Evolutionary conservation across 2,329 filamentous ascomycete species (phyloP).

Genomic region (Alternaria sp.): DNA sequence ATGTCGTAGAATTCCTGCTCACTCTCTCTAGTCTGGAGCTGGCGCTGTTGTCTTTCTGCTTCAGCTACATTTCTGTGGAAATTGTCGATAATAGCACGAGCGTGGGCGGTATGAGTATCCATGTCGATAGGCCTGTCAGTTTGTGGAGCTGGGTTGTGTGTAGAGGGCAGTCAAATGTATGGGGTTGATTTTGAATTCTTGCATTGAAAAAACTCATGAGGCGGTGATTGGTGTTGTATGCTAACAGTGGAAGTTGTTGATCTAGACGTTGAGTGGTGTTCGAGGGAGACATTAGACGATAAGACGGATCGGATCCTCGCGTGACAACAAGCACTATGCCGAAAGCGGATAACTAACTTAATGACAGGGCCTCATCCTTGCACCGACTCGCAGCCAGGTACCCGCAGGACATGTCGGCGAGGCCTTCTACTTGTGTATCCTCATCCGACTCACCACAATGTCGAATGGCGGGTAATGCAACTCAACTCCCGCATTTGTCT

Average conservation of each 20-base stretch:
- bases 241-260: background rate
- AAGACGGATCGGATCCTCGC: background rate
- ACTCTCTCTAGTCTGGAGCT: background rate
- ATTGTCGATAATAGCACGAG: slow-evolving; percentile 11
- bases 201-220: background rate
- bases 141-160: slow-evolving; percentile 6
- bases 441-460: slow-evolving; percentile 24
- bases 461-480: slow-evolving; percentile 45
- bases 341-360: background rate
- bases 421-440: background rate
- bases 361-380: background rate
- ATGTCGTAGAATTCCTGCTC: slow-evolving; percentile 18
- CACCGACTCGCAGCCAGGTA: background rate
- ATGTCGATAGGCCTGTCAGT: background rate
- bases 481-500: slow-evolving; percentile 27
- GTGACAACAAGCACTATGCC: background rate
- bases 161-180: background rate
- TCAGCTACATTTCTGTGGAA: slow-evolving; percentile 14
- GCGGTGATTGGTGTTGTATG: background rate
- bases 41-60: slow-evolving; percentile 9
- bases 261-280: background rate
- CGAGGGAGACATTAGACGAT: background rate
- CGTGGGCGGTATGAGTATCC: slow-evolving; percentile 10
- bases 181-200: background rate
- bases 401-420: background rate